Evolutionary conservation across 257 asterid species (phyloP).

Genomic region (Salvia splendens): DNA sequence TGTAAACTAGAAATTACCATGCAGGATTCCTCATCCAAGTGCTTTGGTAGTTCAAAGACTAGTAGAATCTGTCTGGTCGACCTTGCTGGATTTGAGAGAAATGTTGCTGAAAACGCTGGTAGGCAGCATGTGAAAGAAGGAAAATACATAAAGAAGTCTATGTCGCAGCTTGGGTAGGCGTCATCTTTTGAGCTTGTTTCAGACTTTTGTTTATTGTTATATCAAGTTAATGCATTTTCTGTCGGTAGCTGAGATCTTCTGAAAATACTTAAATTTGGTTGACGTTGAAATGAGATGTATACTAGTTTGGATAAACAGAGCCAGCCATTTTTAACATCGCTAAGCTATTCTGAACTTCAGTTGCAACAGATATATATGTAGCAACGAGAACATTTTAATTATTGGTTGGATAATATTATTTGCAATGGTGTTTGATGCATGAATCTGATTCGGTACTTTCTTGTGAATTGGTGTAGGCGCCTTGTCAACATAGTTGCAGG

Average conservation of each 20-base stretch:
- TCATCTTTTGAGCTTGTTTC: constrained; percentile 18
- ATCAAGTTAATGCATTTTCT: not conserved
- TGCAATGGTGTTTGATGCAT: not conserved
- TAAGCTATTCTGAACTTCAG: not conserved
- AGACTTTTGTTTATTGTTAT: not conserved
- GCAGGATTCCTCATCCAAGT: constrained; percentile 86
- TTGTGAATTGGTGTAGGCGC: constrained; percentile 50
- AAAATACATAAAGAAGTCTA: constrained; percentile 84
- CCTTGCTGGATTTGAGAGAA: constrained; percentile 91
- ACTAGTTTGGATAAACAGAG: too few relatives aligned
- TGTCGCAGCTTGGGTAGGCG: constrained; percentile 88
- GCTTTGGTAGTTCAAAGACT: constrained; percentile 89
- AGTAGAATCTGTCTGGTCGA: constrained; percentile 88
- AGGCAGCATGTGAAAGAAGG: constrained; percentile 74
- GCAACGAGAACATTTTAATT: not conserved
- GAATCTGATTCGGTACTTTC: not conserved
- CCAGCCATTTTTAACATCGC: not conserved
- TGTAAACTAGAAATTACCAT: constrained; percentile 17
- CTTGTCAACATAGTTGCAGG: constrained; percentile 66
- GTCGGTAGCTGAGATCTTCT: not conserved
- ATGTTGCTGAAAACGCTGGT: constrained; percentile 61
- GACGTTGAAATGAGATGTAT: not conserved
- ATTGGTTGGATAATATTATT: not conserved
- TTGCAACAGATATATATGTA: not conserved
- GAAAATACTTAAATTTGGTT: not conserved